Conservation (phyloP, 2,329 filamentous ascomycete species). For the Rachicladosporium sp. region DNA sequence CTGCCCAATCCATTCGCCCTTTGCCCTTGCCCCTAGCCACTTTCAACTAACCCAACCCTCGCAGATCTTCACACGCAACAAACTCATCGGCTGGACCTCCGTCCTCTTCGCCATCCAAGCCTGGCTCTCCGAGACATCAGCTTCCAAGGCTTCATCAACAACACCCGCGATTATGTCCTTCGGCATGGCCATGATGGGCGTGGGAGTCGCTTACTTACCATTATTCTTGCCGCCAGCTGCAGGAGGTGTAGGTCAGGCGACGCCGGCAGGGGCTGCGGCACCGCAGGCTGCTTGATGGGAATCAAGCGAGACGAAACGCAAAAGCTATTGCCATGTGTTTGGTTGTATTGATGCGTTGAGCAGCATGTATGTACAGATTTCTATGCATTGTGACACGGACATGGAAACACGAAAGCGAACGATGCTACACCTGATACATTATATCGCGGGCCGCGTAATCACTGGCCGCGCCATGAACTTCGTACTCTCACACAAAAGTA, state of each 20-base stretch:
- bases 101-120: constrained; percentile 63
- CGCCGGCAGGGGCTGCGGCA: constrained; percentile 2
- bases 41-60: constrained; percentile 7
- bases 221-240: constrained; percentile 49
- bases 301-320: too few species aligned
- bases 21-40: neutral
- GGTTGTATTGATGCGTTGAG: too few species aligned
- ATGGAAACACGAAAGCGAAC: too few species aligned
- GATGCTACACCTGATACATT: too few species aligned
- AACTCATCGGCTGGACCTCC: constrained; percentile 57
- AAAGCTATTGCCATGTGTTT: too few species aligned
- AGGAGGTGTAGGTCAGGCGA: constrained; percentile 5
- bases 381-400: too few species aligned
- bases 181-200: constrained; percentile 53
- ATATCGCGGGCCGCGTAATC: too few species aligned
- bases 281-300: constrained; percentile 3
- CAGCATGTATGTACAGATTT: too few species aligned
- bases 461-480: too few species aligned
- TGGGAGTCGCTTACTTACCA: constrained; percentile 49
- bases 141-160: constrained; percentile 48
- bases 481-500: too few species aligned
- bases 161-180: constrained; percentile 67
- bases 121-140: constrained; percentile 65
- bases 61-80: constrained; percentile 22
- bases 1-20: neutral